Evolutionary conservation across 2,329 filamentous ascomycete species (phyloP), one percentile per base, ranked within the genome.

Genomic region (Sporothrix sp.): DNA sequence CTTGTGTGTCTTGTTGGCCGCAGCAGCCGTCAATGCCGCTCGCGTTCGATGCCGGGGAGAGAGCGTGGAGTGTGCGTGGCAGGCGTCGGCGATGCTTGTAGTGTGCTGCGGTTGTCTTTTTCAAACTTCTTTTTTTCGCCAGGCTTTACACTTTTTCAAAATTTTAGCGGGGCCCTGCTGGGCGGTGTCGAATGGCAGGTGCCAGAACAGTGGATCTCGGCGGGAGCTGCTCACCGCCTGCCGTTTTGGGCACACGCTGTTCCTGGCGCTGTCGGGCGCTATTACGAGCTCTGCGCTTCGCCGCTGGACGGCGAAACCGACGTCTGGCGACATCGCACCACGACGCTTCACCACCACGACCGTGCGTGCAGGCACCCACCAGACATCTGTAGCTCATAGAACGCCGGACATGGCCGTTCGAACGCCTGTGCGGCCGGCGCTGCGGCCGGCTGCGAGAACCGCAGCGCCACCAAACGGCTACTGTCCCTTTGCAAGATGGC

Each of bases 221-320:
- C 14, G 37, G 32, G 16, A 42, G 16, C 16, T 30, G 1, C 14
- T 53, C 49, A 57, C 56, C 56, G 56, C 56, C 55, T 57, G 53
- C 52, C 50, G 20, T 23, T 36, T 51, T 33, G 11, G 42, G 20
- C 16, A 21, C 20, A 23, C 6, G 36, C 1, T 5, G 10, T 11
- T 21, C 11, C n/a, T n/a, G 36, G 11, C 20, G 18, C 5, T 23
- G 36, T 10, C 10, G n/a, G 36, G 36, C 11, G 43, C 30, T 35
- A 10, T 25, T 45, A 30, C 9, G 42, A 10, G 28, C 11, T 21
- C 40, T 14, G 40, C 18, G n/a, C 28, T n/a, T n/a, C 18, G 16
- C 9, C 28, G 28, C 28, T 30, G 28, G n/a, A n/a, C n/a, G n/a
- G n/a, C n/a, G n/a, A n/a, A n/a, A n/a, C 40, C 27, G 8, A 21